Conservation (phyloP, 805 yeast genomes). For the Metschnikowia koreensis region DNA sequence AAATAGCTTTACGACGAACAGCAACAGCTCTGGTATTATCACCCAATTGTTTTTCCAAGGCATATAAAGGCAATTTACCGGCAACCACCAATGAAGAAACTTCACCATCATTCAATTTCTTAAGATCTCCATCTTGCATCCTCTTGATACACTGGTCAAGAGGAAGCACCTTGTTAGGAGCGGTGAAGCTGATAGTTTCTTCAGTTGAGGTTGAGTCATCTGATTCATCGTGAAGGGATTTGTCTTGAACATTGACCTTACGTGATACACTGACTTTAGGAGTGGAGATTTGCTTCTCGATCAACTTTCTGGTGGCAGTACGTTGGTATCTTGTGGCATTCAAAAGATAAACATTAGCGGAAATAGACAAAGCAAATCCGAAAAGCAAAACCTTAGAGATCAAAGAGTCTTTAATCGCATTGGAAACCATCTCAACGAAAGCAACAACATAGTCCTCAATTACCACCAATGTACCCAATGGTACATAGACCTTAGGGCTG, state of each 20-base stretch:
- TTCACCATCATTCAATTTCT: constrained; percentile 67
- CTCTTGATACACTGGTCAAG: constrained; percentile 61
- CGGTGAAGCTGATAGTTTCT: constrained; percentile 27
- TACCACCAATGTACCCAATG: constrained; percentile 53
- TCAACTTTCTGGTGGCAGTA: constrained; percentile 39
- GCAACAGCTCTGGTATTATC: constrained; percentile 91
- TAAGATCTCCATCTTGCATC: constrained; percentile 70
- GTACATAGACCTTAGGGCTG: constrained; percentile 57
- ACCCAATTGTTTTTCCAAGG: constrained; percentile 86
- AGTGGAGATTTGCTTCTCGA: constrained; percentile 37
- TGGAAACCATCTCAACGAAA: constrained; percentile 54
- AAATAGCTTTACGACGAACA: constrained; percentile 90
- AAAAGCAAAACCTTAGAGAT: constrained; percentile 75
- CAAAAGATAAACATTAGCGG: constrained; percentile 79
- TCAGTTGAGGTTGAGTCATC: constrained; percentile 21
- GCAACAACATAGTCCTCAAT: constrained; percentile 59
- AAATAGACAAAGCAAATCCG: constrained; percentile 70
- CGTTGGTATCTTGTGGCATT: constrained; percentile 78
- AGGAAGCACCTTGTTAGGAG: constrained; percentile 37
- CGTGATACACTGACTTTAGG: constrained; percentile 16
- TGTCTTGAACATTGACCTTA: constrained; percentile 5
- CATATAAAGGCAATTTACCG: constrained; percentile 87
- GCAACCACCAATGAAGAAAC: constrained; percentile 64
- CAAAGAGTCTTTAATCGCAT: constrained; percentile 74
- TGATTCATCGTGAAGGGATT: constrained; percentile 6